Base-by-base conservation (phyloP, 2,329 filamentous ascomycete genomes). In the Sporothrix euskadiensis region DNA sequence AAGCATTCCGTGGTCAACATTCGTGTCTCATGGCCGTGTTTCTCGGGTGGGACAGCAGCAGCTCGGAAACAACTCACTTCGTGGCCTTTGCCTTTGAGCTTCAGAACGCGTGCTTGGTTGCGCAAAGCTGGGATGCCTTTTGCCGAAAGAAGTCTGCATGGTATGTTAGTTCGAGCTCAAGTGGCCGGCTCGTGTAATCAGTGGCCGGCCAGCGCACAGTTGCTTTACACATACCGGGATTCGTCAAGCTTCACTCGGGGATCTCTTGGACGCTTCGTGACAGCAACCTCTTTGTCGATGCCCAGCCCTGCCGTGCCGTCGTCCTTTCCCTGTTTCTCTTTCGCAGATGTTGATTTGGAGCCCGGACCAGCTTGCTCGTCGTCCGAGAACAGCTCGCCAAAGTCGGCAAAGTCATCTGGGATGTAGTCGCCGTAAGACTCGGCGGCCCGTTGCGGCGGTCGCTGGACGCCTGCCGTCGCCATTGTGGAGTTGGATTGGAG, bases 41-140 rank as follows among this genome's bases (percentile, higher is more conserved):
- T 30, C 10, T 10, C 10, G 5, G 14, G 35, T 9, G 14, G 4
- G 14, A 14, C 9, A n/a, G 22, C 9, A n/a, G 12, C n/a, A 14
- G 22, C 2, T 12, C 10, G 22, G 14, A 3, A 22, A 9, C 4
- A 44, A 71, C 73, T 22, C 79, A 94, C 92, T 85, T 99, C 96
- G 80, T 98, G 93, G 0, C 94, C 95, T 81, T 97, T 98, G 69
- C 96, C 96, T 80, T 95, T 97, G 77, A 98, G 89, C 76, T 89
- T 93, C 26, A 98, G 83, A 41, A 89, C 87, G 71, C 88, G 90
- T 0, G 93, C 90, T 77, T 90, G 90, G 75, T 86, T 88, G 57
- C 92, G 90, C 71, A 99, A 84, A 78, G 91, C 94, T 1, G 94
- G 93, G 74, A 99, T 94, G 0, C 96, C 96, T 66, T 89, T 88